Base-by-base conservation (phyloP, 2,329 filamentous ascomycete genomes). In the Aschersonia sp. region DNA sequence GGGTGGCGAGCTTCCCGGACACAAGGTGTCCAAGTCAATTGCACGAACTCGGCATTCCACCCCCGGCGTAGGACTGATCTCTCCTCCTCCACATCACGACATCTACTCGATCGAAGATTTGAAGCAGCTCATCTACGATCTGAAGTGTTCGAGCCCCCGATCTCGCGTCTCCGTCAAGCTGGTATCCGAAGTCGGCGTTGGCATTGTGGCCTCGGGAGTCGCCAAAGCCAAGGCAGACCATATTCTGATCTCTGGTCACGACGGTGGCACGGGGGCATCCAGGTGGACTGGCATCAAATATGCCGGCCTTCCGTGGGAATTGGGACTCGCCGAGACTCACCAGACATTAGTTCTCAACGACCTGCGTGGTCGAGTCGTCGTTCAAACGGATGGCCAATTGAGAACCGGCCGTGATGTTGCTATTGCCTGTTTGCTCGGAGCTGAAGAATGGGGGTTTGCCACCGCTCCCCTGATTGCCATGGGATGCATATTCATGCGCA, bases 251-350 rank as follows among this genome's bases (percentile, higher is more conserved):
- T 95, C 91, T 53, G 91, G 91, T 56, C 91, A 97, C 61, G 91
- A 97, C 61, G 91, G 91, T 73, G 91, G 91, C 65, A 97, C 91
- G 51, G 91, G 91, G 74, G 91, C 91, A 51, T 96, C 89, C 46
- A 77, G 91, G 65, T 97, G 91, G 91, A 97, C 91, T 60, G 91
- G 91, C 73, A 96, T 95, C 80, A 96, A 96, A 68, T 95, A 96
- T 64, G 91, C 89, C 46, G 91, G 91, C 76, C 80, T 96, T 38
- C 91, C 91, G 30, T 97, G 89, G 89, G 91, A 97, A 66, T 65
- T 97, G 56, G 91, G 91, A 77, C 84, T 97, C 58, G 91, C 91
- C 5, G 91, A 97, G 72, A 96, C 89, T 44, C 91, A 97, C 63
- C 91, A 97, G 69, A 97, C 91, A 10, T 73, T 97, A 54, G 91